These are phyloP conservation scores for Lasiodiplodia hormozganensis DNA, from an alignment of 2,329 filamentous ascomycete genomes.

Conservation along the genomic window DNA sequence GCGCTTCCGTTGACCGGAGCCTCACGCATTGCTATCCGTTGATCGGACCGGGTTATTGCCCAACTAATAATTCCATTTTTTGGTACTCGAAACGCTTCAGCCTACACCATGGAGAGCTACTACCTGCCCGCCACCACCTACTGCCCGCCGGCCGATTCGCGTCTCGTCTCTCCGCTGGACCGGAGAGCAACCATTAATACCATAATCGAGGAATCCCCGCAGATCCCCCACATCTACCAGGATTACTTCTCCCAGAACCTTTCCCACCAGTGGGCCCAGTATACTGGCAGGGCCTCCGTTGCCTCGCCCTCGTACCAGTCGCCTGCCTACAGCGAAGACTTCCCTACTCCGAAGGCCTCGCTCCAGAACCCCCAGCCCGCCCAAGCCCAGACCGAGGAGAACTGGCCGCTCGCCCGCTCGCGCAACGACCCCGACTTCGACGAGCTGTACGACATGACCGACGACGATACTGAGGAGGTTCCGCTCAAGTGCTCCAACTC, in stretches of 20 bases:
- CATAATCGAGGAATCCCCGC: constrained; percentile 64
- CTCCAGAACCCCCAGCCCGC: constrained; percentile 56
- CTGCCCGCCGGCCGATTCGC: constrained; percentile 49
- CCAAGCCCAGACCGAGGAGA: constrained; percentile 52
- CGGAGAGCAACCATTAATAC: constrained; percentile 67
- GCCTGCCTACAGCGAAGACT: constrained; percentile 63
- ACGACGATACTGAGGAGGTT: constrained; percentile 66
- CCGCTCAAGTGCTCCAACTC: constrained; percentile 60
- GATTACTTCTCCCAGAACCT: constrained; percentile 27
- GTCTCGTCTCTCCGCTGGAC: constrained; percentile 60
- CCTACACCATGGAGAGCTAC: constrained; percentile 52
- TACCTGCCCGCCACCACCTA: constrained; percentile 59
- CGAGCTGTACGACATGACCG: constrained; percentile 85
- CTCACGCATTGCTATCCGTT: constrained; percentile 8
- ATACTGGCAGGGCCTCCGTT: constrained; percentile 37
- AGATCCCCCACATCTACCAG: constrained; percentile 27
- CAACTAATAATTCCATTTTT: constrained; percentile 22
- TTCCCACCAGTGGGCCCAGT: constrained; percentile 4
- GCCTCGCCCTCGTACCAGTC: constrained; percentile 50
- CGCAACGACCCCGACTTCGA: constrained; percentile 79
- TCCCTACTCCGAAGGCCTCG: constrained; percentile 73
- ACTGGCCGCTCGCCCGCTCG: constrained; percentile 46
- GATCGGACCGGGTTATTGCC: constrained; percentile 20
- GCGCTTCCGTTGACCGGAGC: constrained; percentile 15
- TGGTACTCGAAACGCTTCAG: constrained; percentile 12